Base-by-base conservation (phyloP, 352 stramenopile genomes). In the Pythium folliculosum region DNA sequence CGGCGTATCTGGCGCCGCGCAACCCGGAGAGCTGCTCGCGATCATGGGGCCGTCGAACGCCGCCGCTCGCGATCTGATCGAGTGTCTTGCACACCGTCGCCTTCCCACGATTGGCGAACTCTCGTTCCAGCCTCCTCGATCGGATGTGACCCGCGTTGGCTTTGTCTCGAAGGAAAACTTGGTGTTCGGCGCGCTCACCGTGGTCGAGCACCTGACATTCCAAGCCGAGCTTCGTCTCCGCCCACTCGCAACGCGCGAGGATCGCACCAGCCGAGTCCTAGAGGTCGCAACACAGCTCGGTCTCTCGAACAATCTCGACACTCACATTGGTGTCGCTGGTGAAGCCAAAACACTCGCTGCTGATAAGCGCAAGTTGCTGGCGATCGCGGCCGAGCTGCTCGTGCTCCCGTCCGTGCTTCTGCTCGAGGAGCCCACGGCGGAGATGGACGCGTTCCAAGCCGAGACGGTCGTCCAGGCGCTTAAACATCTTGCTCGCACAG, bases 191-290 rank as follows among this genome's bases (percentile, higher is more conserved):
- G 96, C 92, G 40, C 77, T 97, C 27, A 98, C 91, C 0, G 91
- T 97, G 0, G 77, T 88, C 60, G 90, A 98, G 73, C 90, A 97
- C 59, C 63, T 98, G 1, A 72, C 81, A 16, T 97, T 95, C 72
- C 82, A 93, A 14, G 88, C 90, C 0, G 72, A 77, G 47, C 73
- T 98, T 0, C 75, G 88, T 12, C 82, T 43, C 37, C 3, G 37
- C 4, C 14, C 3, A 43, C 27, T 6, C 27, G 3, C 27, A 5
- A 32, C 27, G 27, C 27, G 27, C 27, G 37, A 43, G 10, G 37
- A 43, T 17, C 37, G 37, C 10, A 43, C 9, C 14, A 17, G 9
- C 37, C 37, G 37, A 12, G 37, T 43, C 37, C 37, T 16, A 17
- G 37, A 43, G 14, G 37, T 43, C 9, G 37, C 9, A 13, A 43